Base-by-base conservation (phyloP, 1,284 basidiomycete genomes). In the Malassezia sympodialis region DNA sequence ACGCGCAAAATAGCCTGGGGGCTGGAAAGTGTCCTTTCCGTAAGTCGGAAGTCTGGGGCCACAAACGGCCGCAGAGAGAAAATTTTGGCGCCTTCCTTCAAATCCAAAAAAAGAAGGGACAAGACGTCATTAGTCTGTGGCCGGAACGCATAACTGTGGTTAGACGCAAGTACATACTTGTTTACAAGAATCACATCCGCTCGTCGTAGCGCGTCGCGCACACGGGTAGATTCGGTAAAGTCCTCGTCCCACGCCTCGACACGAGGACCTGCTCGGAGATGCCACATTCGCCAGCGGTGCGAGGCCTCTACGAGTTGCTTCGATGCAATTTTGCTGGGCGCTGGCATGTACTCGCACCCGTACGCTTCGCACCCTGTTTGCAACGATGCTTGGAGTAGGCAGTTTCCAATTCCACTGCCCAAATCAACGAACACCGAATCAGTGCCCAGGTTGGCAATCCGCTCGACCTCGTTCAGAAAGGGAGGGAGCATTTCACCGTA, bases 171-270 rank as follows among this genome's bases (percentile, higher is more conserved):
- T 19, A 14, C 56, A 79, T 78, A 79, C 62, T 81, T 81, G 71
- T 82, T 82, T 57, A 80, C 79, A 37, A 81, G 68, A 63, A 82
- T 77, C 0, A 81, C 77, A 65, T 81, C 79, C 1, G 80, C 80
- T 26, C 75, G 64, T 23, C 70, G 62, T 21, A 80, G 59, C 19
- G 76, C 65, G 15, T 57, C 51, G 60, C 72, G 3, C 57, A 76
- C 24, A 73, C 75, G 27, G 62, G 65, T 14, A 55, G 76, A 61
- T 5, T 72, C 68, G 49, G 76, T 74, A 61, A 82, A 81, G 63
- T 82, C 80, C 1, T 77, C 79, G 66, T 78, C 74, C 65, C 78
- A 76, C 31, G 76, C 75, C 31, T 78, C 66, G 8, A 77, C 71
- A n/a, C 67, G 62, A 5, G 26, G 34, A 1, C 78, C 75, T 11